Base-by-base conservation (phyloP, 2,329 filamentous ascomycete genomes). In the Aspergillus sp. region DNA sequence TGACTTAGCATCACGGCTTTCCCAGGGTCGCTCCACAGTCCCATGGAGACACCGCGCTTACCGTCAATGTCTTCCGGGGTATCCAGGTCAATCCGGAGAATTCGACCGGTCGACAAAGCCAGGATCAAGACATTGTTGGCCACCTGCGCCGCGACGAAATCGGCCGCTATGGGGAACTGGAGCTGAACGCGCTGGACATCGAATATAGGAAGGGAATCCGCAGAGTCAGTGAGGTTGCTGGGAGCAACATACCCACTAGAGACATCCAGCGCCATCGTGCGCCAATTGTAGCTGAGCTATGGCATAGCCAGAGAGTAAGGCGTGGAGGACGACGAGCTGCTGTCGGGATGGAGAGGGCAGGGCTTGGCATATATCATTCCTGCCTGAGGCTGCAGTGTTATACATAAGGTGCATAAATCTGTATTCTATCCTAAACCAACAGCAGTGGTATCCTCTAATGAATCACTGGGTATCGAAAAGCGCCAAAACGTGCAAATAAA, bases 101-200 rank as follows among this genome's bases (percentile, higher is more conserved):
- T 91, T 48, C 89, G 81, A 31, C 86, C 86, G 37, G 89, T 95
- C 4, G 86, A 89, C 24, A 98, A 73, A 25, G 91, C 91, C 32
- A 98, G 71, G 14, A 96, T 79, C 36, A 98, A 74, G 40, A 96
- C 88, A 68, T 98, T 95, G 63, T 98, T 96, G 43, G 89, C 88
- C 35, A 96, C 89, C 61, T 95, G 88, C 25, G 88, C 88, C 12
- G 91, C 88, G 29, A 94, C 91, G 55, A 98, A 96, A 61, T 95
- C 85, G 44, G 89, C 86, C 2, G 89, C 85, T 51, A 96, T 81
- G 39, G 85, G 82, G 70, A 98, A 98, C 58, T 91, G 84, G 42
- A 96, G 78, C 67, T 93, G 82, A 24, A 96, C 91, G 42, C 76
- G 79, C 64, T 94, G 84, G 55, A 96, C 79, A 56, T 91, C 84